Evolutionary conservation across 2,329 filamentous ascomycete genomes (phyloP).

Genomic region (Phoma herbarum): DNA sequence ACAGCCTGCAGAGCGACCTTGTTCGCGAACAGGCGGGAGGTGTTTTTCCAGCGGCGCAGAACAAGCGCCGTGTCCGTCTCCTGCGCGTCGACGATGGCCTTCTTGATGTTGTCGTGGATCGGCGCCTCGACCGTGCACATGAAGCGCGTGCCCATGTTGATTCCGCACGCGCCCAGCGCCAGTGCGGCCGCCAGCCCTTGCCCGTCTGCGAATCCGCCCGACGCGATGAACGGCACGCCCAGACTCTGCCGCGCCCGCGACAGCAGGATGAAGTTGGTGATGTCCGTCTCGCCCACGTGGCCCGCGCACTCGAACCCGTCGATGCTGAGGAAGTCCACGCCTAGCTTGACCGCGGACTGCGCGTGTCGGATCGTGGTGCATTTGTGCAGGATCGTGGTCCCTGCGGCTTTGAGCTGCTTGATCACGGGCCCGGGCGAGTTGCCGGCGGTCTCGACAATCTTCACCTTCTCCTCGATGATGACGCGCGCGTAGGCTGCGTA

Average conservation of each 20-base stretch:
- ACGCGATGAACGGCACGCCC: slow-evolving; percentile 90
- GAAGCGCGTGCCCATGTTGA: slow-evolving; percentile 99
- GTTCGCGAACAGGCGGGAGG: slow-evolving; percentile 86
- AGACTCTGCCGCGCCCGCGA: slow-evolving; percentile 85
- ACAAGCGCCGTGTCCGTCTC: slow-evolving; percentile 93
- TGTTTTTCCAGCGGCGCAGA: slow-evolving; percentile 91
- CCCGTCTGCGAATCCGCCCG: slow-evolving; percentile 93
- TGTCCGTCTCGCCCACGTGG: slow-evolving; percentile 86
- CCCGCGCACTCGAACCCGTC: slow-evolving; percentile 98
- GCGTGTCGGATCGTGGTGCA: slow-evolving; percentile 97
- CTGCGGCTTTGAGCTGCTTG: slow-evolving; percentile 81
- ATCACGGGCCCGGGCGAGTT: slow-evolving; percentile 93
- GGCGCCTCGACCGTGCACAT: slow-evolving; percentile 96
- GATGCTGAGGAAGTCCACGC: slow-evolving; percentile 95
- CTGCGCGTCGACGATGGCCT: slow-evolving; percentile 84
- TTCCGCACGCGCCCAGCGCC: slow-evolving; percentile 86
- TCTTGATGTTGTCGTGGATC: slow-evolving; percentile 92
- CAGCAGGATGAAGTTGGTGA: slow-evolving; percentile 89
- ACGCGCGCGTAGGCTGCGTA: slow-evolving; percentile 92
- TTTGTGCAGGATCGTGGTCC: slow-evolving; percentile 88
- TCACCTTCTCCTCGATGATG: slow-evolving; percentile 90
- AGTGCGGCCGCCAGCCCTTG: slow-evolving; percentile 91
- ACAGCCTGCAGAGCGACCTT: slow-evolving; percentile 83
- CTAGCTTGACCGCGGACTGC: slow-evolving; percentile 87
- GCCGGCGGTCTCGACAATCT: slow-evolving; percentile 90